Percentiles rank a stretch among this genome's conserved stretches.
phyloP scores from a whole-genome alignment of 2,329 filamentous ascomycete species.

The Xylariomycetidae sp. region DNA sequence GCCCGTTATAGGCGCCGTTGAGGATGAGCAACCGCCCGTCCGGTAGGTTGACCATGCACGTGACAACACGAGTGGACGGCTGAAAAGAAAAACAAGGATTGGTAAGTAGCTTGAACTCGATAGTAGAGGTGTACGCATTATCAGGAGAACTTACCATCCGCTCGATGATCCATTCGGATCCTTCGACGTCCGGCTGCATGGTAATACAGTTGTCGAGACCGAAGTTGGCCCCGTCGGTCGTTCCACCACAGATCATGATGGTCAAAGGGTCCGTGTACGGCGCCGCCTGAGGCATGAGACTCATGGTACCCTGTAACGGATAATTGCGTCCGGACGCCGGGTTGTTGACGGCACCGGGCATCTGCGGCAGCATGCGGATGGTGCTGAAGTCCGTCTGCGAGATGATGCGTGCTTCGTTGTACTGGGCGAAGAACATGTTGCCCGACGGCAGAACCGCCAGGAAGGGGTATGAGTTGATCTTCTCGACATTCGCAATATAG shows the following conservation, averaged over 20 bases:
- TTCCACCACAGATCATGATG: conserved; percentile 53
- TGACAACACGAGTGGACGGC: conserved; percentile 49
- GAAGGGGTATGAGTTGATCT: conserved; percentile 58
- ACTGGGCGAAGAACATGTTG: conserved; percentile 53
- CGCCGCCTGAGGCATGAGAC: conserved; percentile 49
- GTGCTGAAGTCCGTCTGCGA: conserved; percentile 47
- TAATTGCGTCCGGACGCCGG: conserved; percentile 49
- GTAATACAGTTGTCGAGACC: conserved; percentile 57
- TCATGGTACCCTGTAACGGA: conserved; percentile 50
- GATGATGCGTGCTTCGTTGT: conserved; percentile 54
- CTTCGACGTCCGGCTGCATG: conserved; percentile 44
- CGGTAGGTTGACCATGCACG: conserved; percentile 49
- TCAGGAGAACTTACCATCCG: conserved; percentile 36
- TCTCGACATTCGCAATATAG: conserved; percentile 50
- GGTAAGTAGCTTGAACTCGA: neutral
- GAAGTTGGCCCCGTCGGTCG: conserved; percentile 40
- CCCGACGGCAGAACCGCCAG: conserved; percentile 47
- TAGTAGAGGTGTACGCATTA: neutral
- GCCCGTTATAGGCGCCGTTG: conserved; percentile 47
- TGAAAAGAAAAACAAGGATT: no score
- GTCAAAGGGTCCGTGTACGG: conserved; percentile 45
- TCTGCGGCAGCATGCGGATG: conserved; percentile 44
- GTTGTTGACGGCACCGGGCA: conserved; percentile 50
- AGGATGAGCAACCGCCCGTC: conserved; percentile 53
- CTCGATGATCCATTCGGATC: conserved; percentile 50